These are phyloP conservation scores for Cornus florida DNA, from an alignment of 148 eudicot genomes.

Conservation along the genomic window DNA sequence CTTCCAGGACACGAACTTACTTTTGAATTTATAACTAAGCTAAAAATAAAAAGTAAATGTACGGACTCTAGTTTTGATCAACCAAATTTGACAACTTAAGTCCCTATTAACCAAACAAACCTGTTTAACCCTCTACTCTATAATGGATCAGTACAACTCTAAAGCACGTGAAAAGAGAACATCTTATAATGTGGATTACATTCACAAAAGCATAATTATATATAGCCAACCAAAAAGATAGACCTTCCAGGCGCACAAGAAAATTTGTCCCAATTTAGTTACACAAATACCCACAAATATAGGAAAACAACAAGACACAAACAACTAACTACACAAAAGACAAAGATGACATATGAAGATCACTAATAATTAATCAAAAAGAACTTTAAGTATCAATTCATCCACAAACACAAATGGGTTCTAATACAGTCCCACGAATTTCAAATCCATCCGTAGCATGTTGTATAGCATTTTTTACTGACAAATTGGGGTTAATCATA, in stretches of 20 bases:
- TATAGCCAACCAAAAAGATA: not conserved
- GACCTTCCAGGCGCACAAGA: not conserved
- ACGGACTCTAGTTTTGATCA: no score
- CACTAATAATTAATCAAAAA: not conserved
- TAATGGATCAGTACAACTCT: no score
- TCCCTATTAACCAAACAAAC: no score
- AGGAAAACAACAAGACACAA: no score
- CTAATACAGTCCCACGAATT: not conserved
- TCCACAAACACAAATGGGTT: not conserved
- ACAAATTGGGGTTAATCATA: not conserved
- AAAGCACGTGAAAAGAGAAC: no score
- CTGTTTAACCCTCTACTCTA: no score
- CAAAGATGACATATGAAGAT: not conserved
- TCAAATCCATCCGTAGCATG: not conserved
- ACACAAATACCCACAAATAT: no score
- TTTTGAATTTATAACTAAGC: no score
- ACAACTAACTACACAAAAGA: no score
- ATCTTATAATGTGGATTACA: not conserved
- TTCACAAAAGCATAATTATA: not conserved
- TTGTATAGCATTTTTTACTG: not conserved
- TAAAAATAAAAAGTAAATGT: no score
- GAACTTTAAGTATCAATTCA: not conserved
- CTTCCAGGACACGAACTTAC: no score
- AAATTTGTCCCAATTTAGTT: not conserved
- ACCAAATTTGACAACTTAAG: no score